Evolutionary conservation across 768 basidiomycete genomes (phyloP).

Genomic region (Lactarius akahatsu): DNA sequence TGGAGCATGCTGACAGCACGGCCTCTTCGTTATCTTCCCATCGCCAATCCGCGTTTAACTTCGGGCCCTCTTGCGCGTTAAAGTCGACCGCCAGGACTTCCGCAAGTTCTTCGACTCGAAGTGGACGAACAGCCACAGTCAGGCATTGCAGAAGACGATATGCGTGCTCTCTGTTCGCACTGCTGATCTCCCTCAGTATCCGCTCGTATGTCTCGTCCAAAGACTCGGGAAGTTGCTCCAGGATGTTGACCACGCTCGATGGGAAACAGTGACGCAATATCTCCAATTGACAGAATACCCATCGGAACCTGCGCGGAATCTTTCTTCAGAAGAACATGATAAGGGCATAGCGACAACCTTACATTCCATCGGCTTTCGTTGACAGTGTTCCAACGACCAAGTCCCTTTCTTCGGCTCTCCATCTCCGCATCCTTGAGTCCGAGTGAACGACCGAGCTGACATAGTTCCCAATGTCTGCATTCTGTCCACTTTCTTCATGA

Average conservation of each 20-base stretch:
- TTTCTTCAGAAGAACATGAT: too few relatives aligned
- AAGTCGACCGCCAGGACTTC: too few relatives aligned
- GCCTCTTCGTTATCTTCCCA: too few relatives aligned
- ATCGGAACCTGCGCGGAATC: background rate
- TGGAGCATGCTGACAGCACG: too few relatives aligned
- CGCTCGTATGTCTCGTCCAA: constrained; percentile 8
- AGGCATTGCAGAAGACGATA: background rate
- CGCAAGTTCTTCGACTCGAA: too few relatives aligned
- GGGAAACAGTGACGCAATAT: background rate
- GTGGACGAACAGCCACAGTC: too few relatives aligned
- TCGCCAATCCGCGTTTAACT: too few relatives aligned
- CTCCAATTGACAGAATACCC: background rate
- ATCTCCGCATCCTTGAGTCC: background rate
- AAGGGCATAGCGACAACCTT: background rate
- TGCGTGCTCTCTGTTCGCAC: background rate
- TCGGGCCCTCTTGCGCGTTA: too few relatives aligned
- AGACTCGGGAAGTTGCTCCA: background rate
- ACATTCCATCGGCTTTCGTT: constrained; percentile 7
- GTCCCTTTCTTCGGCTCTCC: background rate
- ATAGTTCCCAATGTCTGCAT: background rate
- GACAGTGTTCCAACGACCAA: background rate
- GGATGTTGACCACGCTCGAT: background rate
- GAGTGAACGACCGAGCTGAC: background rate
- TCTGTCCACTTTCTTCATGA: background rate
- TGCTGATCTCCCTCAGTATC: background rate